These are phyloP conservation scores for Diaporthe destruens DNA, from an alignment of 2,329 filamentous ascomycete species.

Conservation along the genomic window DNA sequence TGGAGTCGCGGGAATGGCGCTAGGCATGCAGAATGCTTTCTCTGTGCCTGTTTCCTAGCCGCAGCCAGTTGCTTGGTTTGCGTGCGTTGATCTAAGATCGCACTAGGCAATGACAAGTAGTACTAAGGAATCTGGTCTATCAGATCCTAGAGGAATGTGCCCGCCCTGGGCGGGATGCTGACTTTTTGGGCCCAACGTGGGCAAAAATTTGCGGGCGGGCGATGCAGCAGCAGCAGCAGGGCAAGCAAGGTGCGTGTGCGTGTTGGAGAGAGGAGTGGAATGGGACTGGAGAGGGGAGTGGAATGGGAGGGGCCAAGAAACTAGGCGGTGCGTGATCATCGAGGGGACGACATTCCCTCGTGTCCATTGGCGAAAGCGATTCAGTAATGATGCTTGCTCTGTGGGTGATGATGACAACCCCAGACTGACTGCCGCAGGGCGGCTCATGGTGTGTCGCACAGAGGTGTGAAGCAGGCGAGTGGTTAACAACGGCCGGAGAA, in stretches of 20 bases:
- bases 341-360: constrained; percentile 12
- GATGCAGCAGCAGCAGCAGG: not conserved
- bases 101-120: constrained; percentile 10
- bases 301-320: not conserved
- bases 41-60: not conserved
- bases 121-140: not conserved
- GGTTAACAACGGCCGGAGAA: constrained; percentile 1
- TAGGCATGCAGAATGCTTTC: not conserved
- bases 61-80: not conserved
- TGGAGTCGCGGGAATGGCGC: constrained; percentile 28
- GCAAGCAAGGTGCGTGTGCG: not conserved
- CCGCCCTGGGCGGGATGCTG: constrained; percentile 6
- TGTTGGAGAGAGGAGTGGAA: not conserved
- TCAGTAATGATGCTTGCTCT: constrained; percentile 14
- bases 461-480: constrained; percentile 5
- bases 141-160: constrained; percentile 17
- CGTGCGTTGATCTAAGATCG: constrained; percentile 18
- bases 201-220: constrained; percentile 31
- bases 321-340: not conserved
- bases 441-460: not conserved
- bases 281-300: not conserved
- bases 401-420: not conserved
- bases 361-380: not conserved
- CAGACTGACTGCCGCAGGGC: not conserved
- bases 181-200: not conserved